Evolutionary conservation across 257 asterid species (phyloP).

Genomic region (Echites panduratus): DNA sequence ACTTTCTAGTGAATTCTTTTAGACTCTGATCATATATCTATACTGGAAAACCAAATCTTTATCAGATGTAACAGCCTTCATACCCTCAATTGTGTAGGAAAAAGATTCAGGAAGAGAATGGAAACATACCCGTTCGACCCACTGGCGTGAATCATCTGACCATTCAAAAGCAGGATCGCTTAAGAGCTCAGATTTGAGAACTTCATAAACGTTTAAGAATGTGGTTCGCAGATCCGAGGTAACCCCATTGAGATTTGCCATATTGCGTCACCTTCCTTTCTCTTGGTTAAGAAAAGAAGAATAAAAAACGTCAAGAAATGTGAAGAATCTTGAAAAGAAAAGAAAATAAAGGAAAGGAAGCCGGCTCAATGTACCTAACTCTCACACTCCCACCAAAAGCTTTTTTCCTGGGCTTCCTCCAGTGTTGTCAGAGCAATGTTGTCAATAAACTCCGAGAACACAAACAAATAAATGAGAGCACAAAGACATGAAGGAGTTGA

Average conservation of each 20-base stretch:
- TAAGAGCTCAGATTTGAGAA: conserved; percentile 79
- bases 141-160: conserved; percentile 61
- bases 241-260: conserved; percentile 20
- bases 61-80: not conserved
- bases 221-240: conserved; percentile 45
- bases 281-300: not conserved
- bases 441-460: too few relatives aligned
- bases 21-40: too few relatives aligned
- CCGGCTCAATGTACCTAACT: too few relatives aligned
- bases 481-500: too few relatives aligned
- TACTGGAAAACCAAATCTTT: not conserved
- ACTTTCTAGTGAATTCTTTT: too few relatives aligned
- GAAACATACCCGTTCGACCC: conserved; percentile 72
- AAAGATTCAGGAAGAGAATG: not conserved
- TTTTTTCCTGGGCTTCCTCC: not conserved
- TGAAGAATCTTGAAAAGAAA: not conserved
- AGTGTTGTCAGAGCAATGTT: not conserved
- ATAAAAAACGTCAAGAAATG: not conserved
- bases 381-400: not conserved
- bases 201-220: conserved; percentile 56
- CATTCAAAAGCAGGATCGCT: conserved; percentile 75
- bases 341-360: too few relatives aligned
- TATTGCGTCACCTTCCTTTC: not conserved
- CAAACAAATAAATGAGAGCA: too few relatives aligned
- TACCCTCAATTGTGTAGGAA: not conserved